phyloP scores from a whole-genome alignment of 108 stramenopile genomes.

The Discostella pseudostelligera region DNA sequence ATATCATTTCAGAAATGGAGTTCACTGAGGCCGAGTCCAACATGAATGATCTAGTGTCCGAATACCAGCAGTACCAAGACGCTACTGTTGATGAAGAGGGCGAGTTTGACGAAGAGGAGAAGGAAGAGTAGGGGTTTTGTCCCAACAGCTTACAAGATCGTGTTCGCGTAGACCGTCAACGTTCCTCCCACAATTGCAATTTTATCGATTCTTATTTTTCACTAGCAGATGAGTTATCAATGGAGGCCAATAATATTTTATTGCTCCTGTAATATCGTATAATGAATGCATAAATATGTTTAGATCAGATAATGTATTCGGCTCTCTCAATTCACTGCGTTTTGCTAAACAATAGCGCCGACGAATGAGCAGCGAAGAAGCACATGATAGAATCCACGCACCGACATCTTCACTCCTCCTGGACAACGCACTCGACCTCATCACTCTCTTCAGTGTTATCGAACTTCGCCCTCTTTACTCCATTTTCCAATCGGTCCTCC shows the following conservation, averaged over 20 bases:
- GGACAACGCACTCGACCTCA: not conserved
- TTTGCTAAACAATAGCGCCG: too few species aligned
- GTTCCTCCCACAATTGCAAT: not conserved
- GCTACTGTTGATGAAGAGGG: constrained; percentile 80
- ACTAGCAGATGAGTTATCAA: not conserved
- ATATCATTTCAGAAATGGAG: constrained; percentile 70
- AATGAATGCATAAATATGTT: not conserved
- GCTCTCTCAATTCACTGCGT: too few species aligned
- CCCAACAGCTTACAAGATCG: not conserved
- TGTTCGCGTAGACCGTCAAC: not conserved
- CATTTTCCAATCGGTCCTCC: constrained; percentile 14
- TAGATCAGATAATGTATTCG: not conserved
- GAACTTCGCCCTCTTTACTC: constrained; percentile 54
- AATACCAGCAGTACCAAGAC: constrained; percentile 92
- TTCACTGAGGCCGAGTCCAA: constrained; percentile 86
- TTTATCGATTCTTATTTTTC: constrained; percentile 2
- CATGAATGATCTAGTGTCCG: constrained; percentile 81
- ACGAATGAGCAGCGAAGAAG: too few species aligned
- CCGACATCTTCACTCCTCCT: not conserved
- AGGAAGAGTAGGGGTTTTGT: not conserved
- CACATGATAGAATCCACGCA: not conserved
- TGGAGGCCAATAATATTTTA: constrained; percentile 3
- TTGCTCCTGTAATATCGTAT: not conserved
- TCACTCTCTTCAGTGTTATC: constrained; percentile 17
- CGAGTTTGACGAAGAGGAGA: constrained; percentile 54